Percentiles rank a stretch among this genome's conserved stretches.
Evolutionary conservation across 176 grass and related monocot species (phyloP).

Genomic region (Oryza meyeriana): DNA sequence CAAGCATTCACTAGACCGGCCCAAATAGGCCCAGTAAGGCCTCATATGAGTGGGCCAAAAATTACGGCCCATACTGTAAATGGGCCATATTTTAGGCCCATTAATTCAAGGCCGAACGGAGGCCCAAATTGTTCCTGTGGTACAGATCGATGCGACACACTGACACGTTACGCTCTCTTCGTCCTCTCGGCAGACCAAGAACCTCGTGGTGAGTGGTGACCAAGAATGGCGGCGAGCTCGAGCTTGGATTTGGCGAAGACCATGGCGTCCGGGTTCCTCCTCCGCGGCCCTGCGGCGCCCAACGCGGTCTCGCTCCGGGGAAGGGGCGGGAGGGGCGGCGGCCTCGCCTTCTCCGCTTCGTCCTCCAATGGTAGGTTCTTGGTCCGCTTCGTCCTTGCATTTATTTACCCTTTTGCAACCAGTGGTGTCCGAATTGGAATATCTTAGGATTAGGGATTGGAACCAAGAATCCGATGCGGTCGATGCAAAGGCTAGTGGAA

Average conservation of each 20-base stretch:
- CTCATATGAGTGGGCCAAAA: too few relatives aligned
- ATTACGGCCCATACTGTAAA: too few relatives aligned
- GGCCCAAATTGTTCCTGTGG: conserved; percentile 2
- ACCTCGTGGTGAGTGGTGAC: neutral
- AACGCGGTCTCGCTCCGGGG: neutral
- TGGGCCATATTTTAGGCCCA: too few relatives aligned
- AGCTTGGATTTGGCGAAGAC: conserved; percentile 23
- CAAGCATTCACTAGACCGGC: neutral
- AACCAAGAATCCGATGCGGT: neutral
- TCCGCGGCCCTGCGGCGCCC: neutral
- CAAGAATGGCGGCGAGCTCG: conserved; percentile 26
- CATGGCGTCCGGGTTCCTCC: neutral
- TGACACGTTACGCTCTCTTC: conserved; percentile 1
- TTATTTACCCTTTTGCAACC: neutral
- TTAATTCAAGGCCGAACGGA: neutral
- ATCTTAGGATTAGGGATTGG: neutral
- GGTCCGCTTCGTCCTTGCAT: neutral
- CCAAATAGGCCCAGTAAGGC: neutral
- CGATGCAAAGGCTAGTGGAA: neutral
- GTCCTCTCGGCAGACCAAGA: neutral
- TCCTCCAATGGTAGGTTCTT: conserved; percentile 41
- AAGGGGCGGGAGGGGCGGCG: conserved; percentile 7
- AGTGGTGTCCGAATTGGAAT: neutral
- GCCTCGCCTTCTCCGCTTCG: conserved; percentile 18
- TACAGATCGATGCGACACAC: conserved; percentile 23